These are phyloP conservation scores for Geotrichum reessii DNA, from an alignment of 1,139 yeast species.

Conservation along the genomic window DNA sequence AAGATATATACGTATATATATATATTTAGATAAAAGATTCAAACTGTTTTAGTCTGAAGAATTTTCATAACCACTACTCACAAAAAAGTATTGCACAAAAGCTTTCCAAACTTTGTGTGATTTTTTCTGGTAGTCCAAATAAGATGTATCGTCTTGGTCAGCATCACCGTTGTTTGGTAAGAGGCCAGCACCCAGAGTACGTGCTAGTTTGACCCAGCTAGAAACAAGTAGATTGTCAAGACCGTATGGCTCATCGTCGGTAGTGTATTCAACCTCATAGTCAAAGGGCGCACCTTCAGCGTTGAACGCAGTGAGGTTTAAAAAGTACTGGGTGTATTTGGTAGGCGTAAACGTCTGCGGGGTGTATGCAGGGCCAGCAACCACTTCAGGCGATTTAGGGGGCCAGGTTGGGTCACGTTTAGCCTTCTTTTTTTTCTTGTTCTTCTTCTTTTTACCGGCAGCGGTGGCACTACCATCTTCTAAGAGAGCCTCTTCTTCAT, in stretches of 20 bases:
- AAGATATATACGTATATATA: too few species aligned
- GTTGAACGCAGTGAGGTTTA: slow-evolving; percentile 53
- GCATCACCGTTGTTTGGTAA: slow-evolving; percentile 8
- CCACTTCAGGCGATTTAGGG: slow-evolving; percentile 45
- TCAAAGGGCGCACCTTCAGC: slow-evolving; percentile 45
- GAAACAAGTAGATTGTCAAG: slow-evolving; percentile 17
- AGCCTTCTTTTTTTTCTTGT: slow-evolving; percentile 25
- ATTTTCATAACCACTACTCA: slow-evolving; percentile 47
- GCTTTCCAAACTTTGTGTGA: slow-evolving; percentile 32
- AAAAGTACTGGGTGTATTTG: slow-evolving; percentile 64
- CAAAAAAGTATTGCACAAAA: slow-evolving; percentile 51
- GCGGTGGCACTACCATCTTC: slow-evolving; percentile 26
- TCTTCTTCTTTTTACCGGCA: slow-evolving; percentile 25
- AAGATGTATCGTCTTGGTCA: slow-evolving; percentile 18
- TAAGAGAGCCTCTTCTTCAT: slow-evolving; percentile 26
- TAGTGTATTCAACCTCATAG: slow-evolving; percentile 62
- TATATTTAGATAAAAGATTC: neutral
- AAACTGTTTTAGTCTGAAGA: slow-evolving; percentile 2
- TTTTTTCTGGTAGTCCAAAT: slow-evolving; percentile 16
- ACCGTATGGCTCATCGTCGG: slow-evolving; percentile 51
- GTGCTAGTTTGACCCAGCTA: slow-evolving; percentile 53
- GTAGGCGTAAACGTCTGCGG: slow-evolving; percentile 69
- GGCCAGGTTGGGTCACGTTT: slow-evolving; percentile 62
- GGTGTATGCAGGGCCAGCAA: slow-evolving; percentile 69
- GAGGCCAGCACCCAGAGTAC: slow-evolving; percentile 42